A percentile compares a stretch with the other conserved stretches of the same genome.
Evolutionary conservation across 768 basidiomycete genomes (phyloP).

Genomic region (Rhodotorula sphaerocarpa): DNA sequence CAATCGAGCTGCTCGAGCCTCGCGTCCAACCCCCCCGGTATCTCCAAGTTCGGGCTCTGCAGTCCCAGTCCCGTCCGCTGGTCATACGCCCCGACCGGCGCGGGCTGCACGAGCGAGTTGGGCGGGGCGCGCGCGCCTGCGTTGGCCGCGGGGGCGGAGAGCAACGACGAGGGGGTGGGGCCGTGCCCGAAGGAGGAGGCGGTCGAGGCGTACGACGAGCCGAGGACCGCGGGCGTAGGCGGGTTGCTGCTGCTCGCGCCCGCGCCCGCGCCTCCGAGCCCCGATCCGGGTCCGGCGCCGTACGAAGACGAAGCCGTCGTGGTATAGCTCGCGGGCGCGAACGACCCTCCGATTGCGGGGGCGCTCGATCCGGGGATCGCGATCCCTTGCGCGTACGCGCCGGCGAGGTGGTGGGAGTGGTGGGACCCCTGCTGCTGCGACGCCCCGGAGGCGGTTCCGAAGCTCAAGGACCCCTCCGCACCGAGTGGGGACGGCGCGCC

Average conservation of each 20-base stretch:
- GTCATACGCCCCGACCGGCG: neutral
- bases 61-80: neutral
- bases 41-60: neutral
- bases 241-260: too few relatives aligned
- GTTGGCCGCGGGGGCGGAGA: neutral
- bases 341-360: neutral
- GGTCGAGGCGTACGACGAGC: slow-evolving; percentile 22
- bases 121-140: neutral
- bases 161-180: too few relatives aligned
- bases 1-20: slow-evolving; percentile 1
- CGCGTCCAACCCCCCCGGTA: slow-evolving; percentile 4
- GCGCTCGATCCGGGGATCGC: neutral
- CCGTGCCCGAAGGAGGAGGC: neutral
- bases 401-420: too few relatives aligned
- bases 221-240: neutral
- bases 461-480: too few relatives aligned
- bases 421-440: too few relatives aligned
- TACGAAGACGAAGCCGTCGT: slow-evolving; percentile 3
- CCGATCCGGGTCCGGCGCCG: slow-evolving; percentile 1
- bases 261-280: too few relatives aligned
- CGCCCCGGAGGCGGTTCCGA: too few relatives aligned
- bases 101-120: slow-evolving; percentile 2
- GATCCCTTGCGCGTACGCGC: slow-evolving; percentile 1
- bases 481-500: neutral
- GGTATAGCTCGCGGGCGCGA: slow-evolving; percentile 4